These are phyloP conservation scores for Nicotiana attenuata DNA, from an alignment of 257 asterid genomes.

Conservation along the genomic window DNA sequence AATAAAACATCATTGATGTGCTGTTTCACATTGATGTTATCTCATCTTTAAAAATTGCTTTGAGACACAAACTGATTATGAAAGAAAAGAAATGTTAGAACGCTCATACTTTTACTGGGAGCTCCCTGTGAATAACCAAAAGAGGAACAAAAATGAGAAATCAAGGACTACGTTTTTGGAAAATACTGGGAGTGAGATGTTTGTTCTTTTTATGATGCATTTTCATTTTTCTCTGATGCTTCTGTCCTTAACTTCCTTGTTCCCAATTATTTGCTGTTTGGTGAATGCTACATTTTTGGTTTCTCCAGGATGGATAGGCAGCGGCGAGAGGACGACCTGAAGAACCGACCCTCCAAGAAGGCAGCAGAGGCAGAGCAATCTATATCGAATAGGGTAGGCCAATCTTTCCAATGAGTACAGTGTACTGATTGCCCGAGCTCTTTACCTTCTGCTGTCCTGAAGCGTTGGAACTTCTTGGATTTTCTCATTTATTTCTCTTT, in stretches of 20 bases:
- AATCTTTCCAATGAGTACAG: neutral
- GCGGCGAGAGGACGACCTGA: constrained; percentile 88
- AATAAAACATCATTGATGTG: neutral
- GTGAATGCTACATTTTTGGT: neutral
- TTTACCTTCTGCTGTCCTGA: constrained; percentile 7
- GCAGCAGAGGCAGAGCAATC: constrained; percentile 77
- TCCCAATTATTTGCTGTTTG: neutral
- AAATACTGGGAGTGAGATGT: constrained; percentile 1
- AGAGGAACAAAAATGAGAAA: neutral
- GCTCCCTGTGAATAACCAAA: neutral
- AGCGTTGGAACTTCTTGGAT: neutral
- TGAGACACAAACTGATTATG: neutral
- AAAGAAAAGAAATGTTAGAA: neutral
- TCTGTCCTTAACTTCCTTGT: neutral
- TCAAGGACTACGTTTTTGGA: neutral
- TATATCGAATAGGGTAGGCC: constrained; percentile 59
- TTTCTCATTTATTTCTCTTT: neutral
- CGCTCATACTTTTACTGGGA: neutral
- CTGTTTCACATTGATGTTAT: neutral
- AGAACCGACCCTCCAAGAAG: constrained; percentile 80
- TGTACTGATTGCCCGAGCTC: constrained; percentile 2
- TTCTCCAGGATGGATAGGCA: constrained; percentile 82
- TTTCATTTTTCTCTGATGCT: neutral
- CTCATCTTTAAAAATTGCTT: neutral
- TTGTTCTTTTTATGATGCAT: constrained; percentile 1